Evolutionary conservation across 2,329 filamentous ascomycete genomes (phyloP), one percentile per base, ranked within the genome.

Genomic region (Calonectria henricotiae): DNA sequence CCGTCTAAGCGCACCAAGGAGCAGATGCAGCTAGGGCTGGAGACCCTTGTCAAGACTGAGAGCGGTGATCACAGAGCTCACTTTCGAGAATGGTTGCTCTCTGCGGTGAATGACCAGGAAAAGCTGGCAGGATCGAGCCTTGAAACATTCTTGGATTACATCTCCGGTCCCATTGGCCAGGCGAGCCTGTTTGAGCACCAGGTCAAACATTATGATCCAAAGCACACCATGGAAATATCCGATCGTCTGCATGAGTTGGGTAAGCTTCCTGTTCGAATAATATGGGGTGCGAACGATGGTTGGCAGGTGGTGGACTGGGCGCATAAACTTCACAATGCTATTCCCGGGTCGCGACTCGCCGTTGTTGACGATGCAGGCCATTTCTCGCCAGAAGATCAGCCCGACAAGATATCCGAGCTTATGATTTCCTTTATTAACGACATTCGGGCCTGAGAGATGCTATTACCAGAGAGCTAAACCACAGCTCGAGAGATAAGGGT

Each of bases 261-360:
- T 3, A 74, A 74, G 25, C 8, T 79, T 0, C 77, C 78, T 0
- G 78, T 80, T 5, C 75, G 80, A 47, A 11, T 79, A 1, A 77
- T 82, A 2, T 81, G 80, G 79, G 80, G 79, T 2, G 72, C 70
- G 0, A 69, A 81, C 30, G 80, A 82, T 68, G 61, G 41, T 5
- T 82, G 79, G 79, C 80, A 81, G 62, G 72, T 76, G 0, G 66
- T 79, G 41, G 75, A 77, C 43, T 82, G 80, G 80, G 79, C 77
- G 6, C 54, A 76, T n/a, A 81, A 76, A 39, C 73, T 82, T 5
- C 72, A 78, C 17, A 35, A 67, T 12, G 74, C 79, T 1, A 80
- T 82, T 62, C 79, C 80, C 3, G 75, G 77, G 0, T 80, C 79
- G 0, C 47, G 76, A 4, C 67, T 82, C 17, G 67, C 64, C 1